Base-by-base conservation (phyloP, 2,329 filamentous ascomycete species). In the Epichloe glyceriae region DNA sequence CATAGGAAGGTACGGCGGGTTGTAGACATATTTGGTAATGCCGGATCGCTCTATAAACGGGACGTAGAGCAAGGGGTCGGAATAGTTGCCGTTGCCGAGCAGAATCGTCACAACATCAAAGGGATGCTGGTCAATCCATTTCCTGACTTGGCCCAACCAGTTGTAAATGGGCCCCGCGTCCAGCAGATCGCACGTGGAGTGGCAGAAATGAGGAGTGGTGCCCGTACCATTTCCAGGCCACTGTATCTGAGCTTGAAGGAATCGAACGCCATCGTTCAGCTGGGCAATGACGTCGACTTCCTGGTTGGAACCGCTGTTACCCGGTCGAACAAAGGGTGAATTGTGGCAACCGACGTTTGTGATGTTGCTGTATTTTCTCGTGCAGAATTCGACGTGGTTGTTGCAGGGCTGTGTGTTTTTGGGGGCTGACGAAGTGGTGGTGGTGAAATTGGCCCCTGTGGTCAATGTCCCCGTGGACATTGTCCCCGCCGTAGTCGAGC, bases 61-160 rank as follows among this genome's bases (percentile, higher is more conserved):
- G 5, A 76, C 79, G 64, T 87, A 95, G 1, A 85, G 72, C 4
- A 72, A 69, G 1, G 77, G 71, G 4, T 66, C 56, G n/a, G 83
- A 81, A 62, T 85, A 86, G 68, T 89, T 86, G 60, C 79, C 83
- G 65, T 96, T 96, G 52, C 83, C 88, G 47, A 96, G 82, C 17
- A 96, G 73, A 56, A 96, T 82, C 1, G 88, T 90, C 26, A 96
- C 79, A 1, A 96, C 86, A 56, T 96, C 90, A 68, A 88, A 91
- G 0, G 88, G 89, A 58, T 96, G 82, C 0, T 62, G 59, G 6
- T 76, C 74, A 2, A 96, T 80, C 90, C 90, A 96, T 42, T 71
- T 64, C 37, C 73, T 74, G 12, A 95, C 85, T 0, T 72, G 74
- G 6, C 71, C 71, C 35, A 96, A 79, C 70, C 88, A 93, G 42